Percentiles rank a stretch among this genome's conserved stretches.
phyloP scores from a whole-genome alignment of 305 asterid genomes.

The Coffea humblotiana region DNA sequence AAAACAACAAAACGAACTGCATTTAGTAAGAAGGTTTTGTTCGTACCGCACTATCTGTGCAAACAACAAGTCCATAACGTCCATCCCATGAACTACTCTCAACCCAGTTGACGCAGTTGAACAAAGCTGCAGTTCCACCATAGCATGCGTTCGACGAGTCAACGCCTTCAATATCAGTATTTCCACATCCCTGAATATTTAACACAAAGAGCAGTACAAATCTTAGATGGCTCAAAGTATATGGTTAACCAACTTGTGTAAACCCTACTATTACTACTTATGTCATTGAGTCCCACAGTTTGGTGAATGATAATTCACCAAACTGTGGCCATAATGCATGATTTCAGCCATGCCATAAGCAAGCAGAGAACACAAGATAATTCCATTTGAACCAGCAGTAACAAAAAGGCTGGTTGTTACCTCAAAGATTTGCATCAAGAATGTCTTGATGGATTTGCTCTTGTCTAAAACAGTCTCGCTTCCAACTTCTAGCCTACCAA shows the following conservation, averaged over 20 bases:
- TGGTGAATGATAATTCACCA: background rate
- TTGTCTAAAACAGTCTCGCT: slow-evolving; percentile 97
- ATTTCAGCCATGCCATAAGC: background rate
- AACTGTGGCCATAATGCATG: background rate
- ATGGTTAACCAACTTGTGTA: background rate
- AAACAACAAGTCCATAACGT: slow-evolving; percentile 95
- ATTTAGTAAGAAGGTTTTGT: slow-evolving; percentile 17
- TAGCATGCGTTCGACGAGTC: slow-evolving; percentile 98
- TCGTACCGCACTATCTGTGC: slow-evolving; percentile 98
- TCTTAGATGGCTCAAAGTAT: background rate
- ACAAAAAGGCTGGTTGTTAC: slow-evolving; percentile 23
- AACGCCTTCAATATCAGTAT: slow-evolving; percentile 97
- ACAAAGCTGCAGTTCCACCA: slow-evolving; percentile 99
- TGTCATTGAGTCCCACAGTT: background rate
- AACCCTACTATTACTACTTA: background rate
- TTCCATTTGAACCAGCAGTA: background rate
- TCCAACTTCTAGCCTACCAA: slow-evolving; percentile 98
- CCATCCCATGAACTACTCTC: slow-evolving; percentile 99
- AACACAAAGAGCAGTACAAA: slow-evolving; percentile 20
- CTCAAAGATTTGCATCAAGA: slow-evolving; percentile 98
- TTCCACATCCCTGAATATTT: slow-evolving; percentile 72
- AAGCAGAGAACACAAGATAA: background rate
- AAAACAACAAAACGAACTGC: background rate
- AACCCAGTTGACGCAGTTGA: slow-evolving; percentile 97
- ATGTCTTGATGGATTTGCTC: slow-evolving; percentile 99